These are phyloP conservation scores for Phytophthora meadii DNA, from an alignment of 352 stramenopile species.

Conservation along the genomic window DNA sequence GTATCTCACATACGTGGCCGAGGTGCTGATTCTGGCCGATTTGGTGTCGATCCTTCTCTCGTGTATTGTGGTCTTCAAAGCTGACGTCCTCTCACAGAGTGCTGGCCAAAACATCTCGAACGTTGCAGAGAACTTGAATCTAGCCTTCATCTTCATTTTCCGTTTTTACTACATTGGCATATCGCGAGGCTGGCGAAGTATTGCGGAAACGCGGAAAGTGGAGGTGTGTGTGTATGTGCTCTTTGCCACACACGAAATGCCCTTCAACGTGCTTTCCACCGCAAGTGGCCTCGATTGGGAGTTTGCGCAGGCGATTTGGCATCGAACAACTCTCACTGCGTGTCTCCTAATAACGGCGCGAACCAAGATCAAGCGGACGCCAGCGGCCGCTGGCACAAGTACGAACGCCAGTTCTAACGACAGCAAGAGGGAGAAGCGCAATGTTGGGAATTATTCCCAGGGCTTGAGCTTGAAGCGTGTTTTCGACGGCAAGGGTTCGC, in stretches of 20 bases:
- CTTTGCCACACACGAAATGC: constrained; percentile 50
- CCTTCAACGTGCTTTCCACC: constrained; percentile 34
- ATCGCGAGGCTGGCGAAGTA: constrained; percentile 30
- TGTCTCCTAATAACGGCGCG: constrained; percentile 43
- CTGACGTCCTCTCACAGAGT: constrained; percentile 1
- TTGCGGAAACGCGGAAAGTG: constrained; percentile 30
- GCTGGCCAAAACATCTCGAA: constrained; percentile 21
- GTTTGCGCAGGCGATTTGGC: constrained; percentile 46
- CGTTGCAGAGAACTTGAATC: constrained; percentile 26
- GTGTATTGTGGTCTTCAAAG: constrained; percentile 10
- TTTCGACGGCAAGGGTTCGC: neutral
- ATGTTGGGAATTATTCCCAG: neutral
- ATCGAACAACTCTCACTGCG: constrained; percentile 41
- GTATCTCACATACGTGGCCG: constrained; percentile 35
- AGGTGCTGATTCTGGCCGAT: constrained; percentile 33
- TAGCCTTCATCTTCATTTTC: constrained; percentile 44
- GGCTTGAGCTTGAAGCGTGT: neutral
- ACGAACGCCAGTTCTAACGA: constrained; percentile 5
- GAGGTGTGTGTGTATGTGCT: constrained; percentile 41
- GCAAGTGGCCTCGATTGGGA: constrained; percentile 47
- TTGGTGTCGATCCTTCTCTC: constrained; percentile 24
- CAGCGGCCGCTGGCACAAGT: neutral
- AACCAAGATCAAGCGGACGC: constrained; percentile 20
- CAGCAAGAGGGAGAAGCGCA: constrained; percentile 9
- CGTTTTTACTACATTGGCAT: constrained; percentile 48